phyloP scores from a whole-genome alignment of 2,329 filamentous ascomycete genomes.

The Rosellinia necatrix region DNA sequence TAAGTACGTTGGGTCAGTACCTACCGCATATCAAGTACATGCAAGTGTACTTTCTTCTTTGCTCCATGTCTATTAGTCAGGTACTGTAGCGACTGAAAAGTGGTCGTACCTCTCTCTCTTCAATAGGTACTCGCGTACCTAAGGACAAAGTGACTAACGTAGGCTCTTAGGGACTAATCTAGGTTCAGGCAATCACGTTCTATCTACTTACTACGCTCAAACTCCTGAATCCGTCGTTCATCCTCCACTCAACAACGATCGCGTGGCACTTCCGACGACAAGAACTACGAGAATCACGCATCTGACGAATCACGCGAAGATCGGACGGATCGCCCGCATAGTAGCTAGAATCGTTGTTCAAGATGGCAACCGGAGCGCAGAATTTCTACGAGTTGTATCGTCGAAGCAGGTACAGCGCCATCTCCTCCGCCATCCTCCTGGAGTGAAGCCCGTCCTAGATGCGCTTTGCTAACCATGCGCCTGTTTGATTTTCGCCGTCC shows the following conservation, averaged over 20 bases:
- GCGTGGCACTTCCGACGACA: constrained; percentile 9
- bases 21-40: too few relatives aligned
- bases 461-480: constrained; percentile 28
- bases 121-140: too few relatives aligned
- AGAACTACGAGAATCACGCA: not conserved
- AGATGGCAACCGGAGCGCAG: constrained; percentile 54
- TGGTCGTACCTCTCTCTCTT: too few relatives aligned
- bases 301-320: not conserved
- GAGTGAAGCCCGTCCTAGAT: constrained; percentile 7
- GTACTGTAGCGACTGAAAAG: too few relatives aligned
- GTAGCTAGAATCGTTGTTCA: constrained; percentile 22
- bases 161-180: too few relatives aligned
- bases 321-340: not conserved
- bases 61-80: too few relatives aligned
- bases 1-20: too few relatives aligned
- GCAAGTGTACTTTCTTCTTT: too few relatives aligned
- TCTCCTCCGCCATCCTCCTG: constrained; percentile 19
- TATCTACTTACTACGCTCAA: not conserved
- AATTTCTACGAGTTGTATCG: constrained; percentile 94
- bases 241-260: constrained; percentile 17
- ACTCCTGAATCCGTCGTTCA: too few relatives aligned
- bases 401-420: constrained; percentile 79
- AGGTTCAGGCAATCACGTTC: not conserved
- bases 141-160: too few relatives aligned
- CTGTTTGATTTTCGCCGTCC: constrained; percentile 26